These are phyloP conservation scores for Arthroderma uncinatum DNA, from an alignment of 2,329 filamentous ascomycete species.

Conservation along the genomic window DNA sequence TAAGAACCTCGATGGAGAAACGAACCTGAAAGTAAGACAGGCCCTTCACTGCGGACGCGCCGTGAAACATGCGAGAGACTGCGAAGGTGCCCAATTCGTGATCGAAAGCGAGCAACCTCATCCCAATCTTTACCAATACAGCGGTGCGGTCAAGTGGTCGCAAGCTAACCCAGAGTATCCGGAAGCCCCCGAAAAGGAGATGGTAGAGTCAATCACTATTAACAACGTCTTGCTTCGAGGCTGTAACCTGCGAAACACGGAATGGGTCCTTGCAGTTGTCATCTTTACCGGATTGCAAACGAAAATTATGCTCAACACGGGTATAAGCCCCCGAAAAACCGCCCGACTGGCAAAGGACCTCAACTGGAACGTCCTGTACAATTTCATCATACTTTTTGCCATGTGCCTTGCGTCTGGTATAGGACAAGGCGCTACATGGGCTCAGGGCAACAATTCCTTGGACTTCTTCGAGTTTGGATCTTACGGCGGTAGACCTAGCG, in stretches of 20 bases:
- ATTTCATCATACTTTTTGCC: constrained; percentile 76
- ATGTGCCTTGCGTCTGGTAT: constrained; percentile 85
- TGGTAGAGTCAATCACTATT: constrained; percentile 87
- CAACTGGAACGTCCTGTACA: constrained; percentile 96
- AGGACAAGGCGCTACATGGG: constrained; percentile 75
- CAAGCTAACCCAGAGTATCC: constrained; percentile 57
- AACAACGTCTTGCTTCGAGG: constrained; percentile 92
- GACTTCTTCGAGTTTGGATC: constrained; percentile 77
- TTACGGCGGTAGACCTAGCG: constrained; percentile 59
- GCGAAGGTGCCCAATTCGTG: constrained; percentile 74
- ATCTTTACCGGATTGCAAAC: constrained; percentile 92
- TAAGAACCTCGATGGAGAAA: constrained; percentile 95
- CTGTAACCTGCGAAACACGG: constrained; percentile 86
- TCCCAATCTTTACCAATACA: constrained; percentile 92
- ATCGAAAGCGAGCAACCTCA: constrained; percentile 88
- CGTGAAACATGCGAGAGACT: constrained; percentile 81
- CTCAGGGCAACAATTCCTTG: constrained; percentile 59
- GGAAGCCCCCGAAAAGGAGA: constrained; percentile 54
- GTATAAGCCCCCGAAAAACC: constrained; percentile 87
- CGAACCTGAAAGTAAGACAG: constrained; percentile 89
- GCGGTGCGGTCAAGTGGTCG: constrained; percentile 74
- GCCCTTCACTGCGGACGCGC: constrained; percentile 74
- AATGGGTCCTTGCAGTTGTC: constrained; percentile 88
- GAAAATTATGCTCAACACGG: constrained; percentile 98
- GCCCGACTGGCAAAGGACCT: constrained; percentile 82